Evolutionary conservation across 257 asterid species (phyloP).

Genomic region (Eustoma russellianum): DNA sequence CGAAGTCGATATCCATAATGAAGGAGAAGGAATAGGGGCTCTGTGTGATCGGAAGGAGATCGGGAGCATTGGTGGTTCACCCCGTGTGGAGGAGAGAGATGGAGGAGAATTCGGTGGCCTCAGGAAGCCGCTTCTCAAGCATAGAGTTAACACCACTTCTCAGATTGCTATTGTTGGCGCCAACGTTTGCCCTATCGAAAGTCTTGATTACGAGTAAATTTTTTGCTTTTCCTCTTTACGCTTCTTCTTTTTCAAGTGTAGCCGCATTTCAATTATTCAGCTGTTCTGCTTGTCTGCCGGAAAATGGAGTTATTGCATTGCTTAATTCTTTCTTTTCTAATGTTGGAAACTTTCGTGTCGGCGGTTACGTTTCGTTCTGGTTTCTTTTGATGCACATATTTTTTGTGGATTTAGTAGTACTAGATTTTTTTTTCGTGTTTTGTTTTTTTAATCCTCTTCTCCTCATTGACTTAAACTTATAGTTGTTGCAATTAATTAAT

Average conservation of each 20-base stretch:
- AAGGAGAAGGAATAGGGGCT: conserved; percentile 12
- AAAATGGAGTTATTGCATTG: no score
- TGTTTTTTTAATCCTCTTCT: no score
- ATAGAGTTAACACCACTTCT: conserved; percentile 62
- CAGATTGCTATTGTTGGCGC: conserved; percentile 76
- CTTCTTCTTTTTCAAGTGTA: no score
- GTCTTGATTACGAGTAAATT: conserved; percentile 86
- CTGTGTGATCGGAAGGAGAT: conserved; percentile 10
- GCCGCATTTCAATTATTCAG: no score
- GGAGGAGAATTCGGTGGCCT: not conserved
- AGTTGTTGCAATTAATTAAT: no score
- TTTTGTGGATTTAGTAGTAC: no score
- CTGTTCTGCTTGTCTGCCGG: no score
- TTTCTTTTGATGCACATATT: not conserved
- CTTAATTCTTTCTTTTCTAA: no score
- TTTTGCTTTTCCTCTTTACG: not conserved
- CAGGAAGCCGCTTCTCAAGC: conserved; percentile 49
- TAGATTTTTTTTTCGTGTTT: no score
- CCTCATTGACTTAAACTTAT: no score
- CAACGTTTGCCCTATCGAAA: conserved; percentile 60
- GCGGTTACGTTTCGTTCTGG: no score
- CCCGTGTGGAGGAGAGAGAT: conserved; percentile 10
- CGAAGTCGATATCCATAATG: conserved; percentile 44
- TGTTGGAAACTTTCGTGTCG: no score
- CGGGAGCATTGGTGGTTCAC: conserved; percentile 31